These are phyloP conservation scores for Bryopsis sp. DNA, from an alignment of 139 green algal species.

Conservation along the genomic window DNA sequence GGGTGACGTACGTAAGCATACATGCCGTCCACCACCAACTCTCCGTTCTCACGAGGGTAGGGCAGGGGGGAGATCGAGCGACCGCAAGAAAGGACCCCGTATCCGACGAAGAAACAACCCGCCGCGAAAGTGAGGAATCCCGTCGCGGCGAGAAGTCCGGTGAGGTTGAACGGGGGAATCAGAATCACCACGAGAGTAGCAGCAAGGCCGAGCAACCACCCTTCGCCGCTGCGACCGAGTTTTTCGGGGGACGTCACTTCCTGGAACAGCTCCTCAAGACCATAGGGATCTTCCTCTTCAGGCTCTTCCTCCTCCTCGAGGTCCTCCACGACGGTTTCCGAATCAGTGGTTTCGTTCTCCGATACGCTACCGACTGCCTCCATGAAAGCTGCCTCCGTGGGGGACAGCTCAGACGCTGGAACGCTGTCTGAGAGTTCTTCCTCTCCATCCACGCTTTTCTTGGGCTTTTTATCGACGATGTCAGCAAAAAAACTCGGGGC, in stretches of 20 bases:
- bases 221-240: slow-evolving; percentile 10
- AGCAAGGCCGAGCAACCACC: not conserved
- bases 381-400: too few species aligned
- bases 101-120: not conserved
- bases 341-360: too few species aligned
- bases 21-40: slow-evolving; percentile 10
- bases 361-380: too few species aligned
- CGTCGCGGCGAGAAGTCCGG: not conserved
- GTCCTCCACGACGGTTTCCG: too few species aligned
- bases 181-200: not conserved
- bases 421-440: too few species aligned
- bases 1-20: slow-evolving; percentile 16
- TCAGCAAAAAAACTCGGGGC: too few species aligned
- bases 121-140: not conserved
- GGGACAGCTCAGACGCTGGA: too few species aligned
- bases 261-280: not conserved
- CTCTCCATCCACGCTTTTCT: too few species aligned
- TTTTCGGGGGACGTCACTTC: not conserved
- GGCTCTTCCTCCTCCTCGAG: too few species aligned
- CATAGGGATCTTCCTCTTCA: not conserved
- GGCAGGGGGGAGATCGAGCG: slow-evolving; percentile 11
- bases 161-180: slow-evolving; percentile 10
- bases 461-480: too few species aligned
- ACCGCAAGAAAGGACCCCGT: not conserved
- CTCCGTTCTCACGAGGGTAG: slow-evolving; percentile 2